phyloP scores from a whole-genome alignment of 2,329 filamentous ascomycete species.

The Lasiodiplodia sp. region DNA sequence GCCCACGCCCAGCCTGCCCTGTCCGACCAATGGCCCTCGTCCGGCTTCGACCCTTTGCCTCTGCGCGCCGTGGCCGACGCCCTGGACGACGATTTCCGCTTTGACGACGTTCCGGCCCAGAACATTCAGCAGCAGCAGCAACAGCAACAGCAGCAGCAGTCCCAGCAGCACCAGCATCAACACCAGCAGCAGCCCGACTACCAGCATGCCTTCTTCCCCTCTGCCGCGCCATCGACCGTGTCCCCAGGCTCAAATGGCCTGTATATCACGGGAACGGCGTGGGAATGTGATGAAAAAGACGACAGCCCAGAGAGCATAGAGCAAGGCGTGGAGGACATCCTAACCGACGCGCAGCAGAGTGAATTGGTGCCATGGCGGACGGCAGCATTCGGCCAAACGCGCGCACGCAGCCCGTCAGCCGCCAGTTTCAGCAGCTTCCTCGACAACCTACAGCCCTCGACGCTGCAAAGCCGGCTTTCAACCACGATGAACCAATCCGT shows the following conservation, averaged over 20 bases:
- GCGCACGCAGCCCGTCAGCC: constrained; percentile 8
- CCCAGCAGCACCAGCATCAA: background rate
- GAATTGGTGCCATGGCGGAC: constrained; percentile 29
- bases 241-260: constrained; percentile 1
- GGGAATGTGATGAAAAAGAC: constrained; percentile 33
- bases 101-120: constrained; percentile 8
- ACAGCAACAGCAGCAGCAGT: background rate
- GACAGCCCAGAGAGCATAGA: constrained; percentile 33
- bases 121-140: background rate
- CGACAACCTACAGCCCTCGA: constrained; percentile 15
- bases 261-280: constrained; percentile 4
- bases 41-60: constrained; percentile 12
- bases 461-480: constrained; percentile 38
- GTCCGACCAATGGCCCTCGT: background rate
- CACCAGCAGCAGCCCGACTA: constrained; percentile 2
- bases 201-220: constrained; percentile 7
- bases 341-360: constrained; percentile 29
- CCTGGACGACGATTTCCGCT: constrained; percentile 21
- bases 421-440: constrained; percentile 20
- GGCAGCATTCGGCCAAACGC: background rate
- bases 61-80: constrained; percentile 5
- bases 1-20: background rate
- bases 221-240: constrained; percentile 4
- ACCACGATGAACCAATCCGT: constrained; percentile 47
- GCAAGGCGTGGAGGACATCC: constrained; percentile 7